These are phyloP conservation scores for Cicer pinnatifidum DNA, from an alignment of 306 rosid genomes.

Conservation along the genomic window DNA sequence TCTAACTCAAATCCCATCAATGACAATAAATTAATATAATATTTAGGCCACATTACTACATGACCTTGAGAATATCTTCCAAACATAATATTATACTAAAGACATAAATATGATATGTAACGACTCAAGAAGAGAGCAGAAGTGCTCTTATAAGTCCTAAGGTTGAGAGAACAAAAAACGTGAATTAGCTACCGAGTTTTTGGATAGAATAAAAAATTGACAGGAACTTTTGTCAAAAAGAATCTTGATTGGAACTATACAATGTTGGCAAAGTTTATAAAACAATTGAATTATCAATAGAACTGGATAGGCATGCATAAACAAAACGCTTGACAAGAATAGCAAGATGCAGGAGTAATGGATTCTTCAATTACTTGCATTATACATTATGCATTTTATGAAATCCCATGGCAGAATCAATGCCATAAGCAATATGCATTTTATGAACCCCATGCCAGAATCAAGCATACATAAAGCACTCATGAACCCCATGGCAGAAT, in stretches of 20 bases:
- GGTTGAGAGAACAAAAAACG: constrained; percentile 1
- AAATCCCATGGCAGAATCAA: not conserved
- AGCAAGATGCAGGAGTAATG: not conserved
- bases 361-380: constrained; percentile 22
- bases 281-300: not conserved
- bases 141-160: not conserved
- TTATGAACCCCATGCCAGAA: not conserved
- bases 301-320: constrained; percentile 11
- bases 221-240: not conserved
- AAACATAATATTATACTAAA: constrained; percentile 7
- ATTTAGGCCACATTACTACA: not conserved
- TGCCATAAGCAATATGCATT: constrained; percentile 13
- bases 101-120: not conserved
- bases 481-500: constrained; percentile 5
- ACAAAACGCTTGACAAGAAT: constrained; percentile 19
- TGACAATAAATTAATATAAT: constrained; percentile 7
- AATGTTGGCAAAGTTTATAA: not conserved
- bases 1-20: constrained; percentile 9
- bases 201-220: constrained; percentile 14
- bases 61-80: not conserved
- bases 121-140: not conserved
- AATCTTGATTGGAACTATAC: not conserved
- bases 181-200: not conserved
- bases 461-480: not conserved
- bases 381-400: not conserved